Conservation (phyloP, 305 asterid genomes). For the Solanum hybrid region DNA sequence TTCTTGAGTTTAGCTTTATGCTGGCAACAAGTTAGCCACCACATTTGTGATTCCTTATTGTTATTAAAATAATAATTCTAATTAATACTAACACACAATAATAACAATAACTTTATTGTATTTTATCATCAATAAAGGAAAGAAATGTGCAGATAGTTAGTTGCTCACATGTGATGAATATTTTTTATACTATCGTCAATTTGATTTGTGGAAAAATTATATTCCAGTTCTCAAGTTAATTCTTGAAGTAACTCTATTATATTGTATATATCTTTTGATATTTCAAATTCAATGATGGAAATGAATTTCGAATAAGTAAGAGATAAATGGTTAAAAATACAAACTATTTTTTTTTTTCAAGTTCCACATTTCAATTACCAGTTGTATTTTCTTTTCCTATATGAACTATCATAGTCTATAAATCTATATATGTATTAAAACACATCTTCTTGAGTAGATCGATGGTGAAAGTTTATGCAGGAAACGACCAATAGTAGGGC, state of each 20-base stretch:
- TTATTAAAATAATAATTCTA: not conserved
- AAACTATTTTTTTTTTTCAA: not conserved
- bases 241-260: not conserved
- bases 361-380: not conserved
- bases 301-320: not conserved
- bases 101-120: not conserved
- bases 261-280: not conserved
- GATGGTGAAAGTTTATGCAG: not conserved
- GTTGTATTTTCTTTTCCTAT: not conserved
- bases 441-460: not conserved
- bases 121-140: not conserved
- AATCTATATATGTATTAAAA: not conserved
- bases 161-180: constrained; percentile 4
- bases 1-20: not conserved
- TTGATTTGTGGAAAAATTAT: not conserved
- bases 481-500: not conserved
- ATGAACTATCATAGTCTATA: not conserved
- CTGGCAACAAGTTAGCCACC: not conserved
- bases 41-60: not conserved
- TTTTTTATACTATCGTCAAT: not conserved
- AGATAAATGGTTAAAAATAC: not conserved
- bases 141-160: not conserved
- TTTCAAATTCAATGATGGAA: not conserved
- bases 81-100: not conserved
- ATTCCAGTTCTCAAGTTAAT: not conserved